Conservation (phyloP, 2,329 filamentous ascomycete species). For the Fusarium foetens region DNA sequence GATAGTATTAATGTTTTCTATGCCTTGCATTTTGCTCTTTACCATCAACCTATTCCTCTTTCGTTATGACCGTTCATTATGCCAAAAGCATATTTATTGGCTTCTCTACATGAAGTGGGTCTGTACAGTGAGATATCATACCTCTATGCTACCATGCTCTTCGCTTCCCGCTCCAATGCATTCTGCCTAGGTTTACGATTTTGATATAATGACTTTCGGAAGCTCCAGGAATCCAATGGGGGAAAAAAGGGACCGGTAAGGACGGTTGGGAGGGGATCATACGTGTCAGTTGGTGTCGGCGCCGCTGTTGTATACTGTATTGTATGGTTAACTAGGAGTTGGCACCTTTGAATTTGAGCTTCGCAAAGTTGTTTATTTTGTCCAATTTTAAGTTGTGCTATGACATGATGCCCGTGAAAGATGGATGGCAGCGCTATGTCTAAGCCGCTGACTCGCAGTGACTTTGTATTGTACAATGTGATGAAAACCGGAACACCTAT, state of each 20-base stretch:
- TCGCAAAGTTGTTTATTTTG: slow-evolving; percentile 3
- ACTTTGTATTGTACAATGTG: slow-evolving; percentile 9
- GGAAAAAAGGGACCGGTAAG: slow-evolving; percentile 1
- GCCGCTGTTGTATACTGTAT: slow-evolving; percentile 39
- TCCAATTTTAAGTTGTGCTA: not conserved
- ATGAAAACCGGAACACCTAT: not conserved
- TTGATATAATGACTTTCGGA: slow-evolving; percentile 17
- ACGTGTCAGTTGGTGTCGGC: slow-evolving; percentile 32
- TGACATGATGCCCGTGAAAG: not conserved
- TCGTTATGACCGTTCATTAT: slow-evolving; percentile 6
- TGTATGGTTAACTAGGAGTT: slow-evolving; percentile 40
- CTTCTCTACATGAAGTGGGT: not conserved
- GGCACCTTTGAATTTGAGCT: slow-evolving; percentile 30
- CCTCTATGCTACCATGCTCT: not conserved
- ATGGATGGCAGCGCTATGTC: not conserved
- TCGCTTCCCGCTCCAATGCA: slow-evolving; percentile 1
- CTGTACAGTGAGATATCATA: not conserved
- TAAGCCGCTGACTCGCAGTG: not conserved
- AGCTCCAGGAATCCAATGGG: slow-evolving; percentile 22
- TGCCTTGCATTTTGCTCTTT: slow-evolving; percentile 18
- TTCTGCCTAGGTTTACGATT: slow-evolving; percentile 16
- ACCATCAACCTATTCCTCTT: not conserved
- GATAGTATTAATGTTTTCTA: slow-evolving; percentile 25
- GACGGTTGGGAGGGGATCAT: slow-evolving; percentile 16
- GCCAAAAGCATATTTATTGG: slow-evolving; percentile 4